These are phyloP conservation scores for Candida easanensis DNA, from an alignment of 805 yeast genomes.

Conservation along the genomic window DNA sequence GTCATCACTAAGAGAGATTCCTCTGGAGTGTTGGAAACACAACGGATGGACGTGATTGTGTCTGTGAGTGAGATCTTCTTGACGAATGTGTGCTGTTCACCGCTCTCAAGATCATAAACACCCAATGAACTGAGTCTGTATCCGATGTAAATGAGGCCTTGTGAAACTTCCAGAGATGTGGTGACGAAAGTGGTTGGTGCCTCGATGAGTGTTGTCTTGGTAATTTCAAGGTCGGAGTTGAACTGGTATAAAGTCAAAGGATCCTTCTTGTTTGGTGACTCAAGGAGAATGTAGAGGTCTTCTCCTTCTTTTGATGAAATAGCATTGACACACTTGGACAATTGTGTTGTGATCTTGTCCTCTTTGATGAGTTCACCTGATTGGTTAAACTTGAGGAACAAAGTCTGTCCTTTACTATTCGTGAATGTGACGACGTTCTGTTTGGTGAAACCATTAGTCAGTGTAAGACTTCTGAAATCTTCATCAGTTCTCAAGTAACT, in stretches of 20 bases:
- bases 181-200: slow-evolving; percentile 54
- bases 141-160: slow-evolving; percentile 53
- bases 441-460: slow-evolving; percentile 39
- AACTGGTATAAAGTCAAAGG: slow-evolving; percentile 46
- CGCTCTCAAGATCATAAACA: slow-evolving; percentile 41
- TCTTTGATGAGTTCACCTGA: slow-evolving; percentile 31
- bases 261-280: slow-evolving; percentile 66
- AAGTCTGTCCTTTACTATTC: slow-evolving; percentile 40
- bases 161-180: slow-evolving; percentile 51
- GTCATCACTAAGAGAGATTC: slow-evolving; percentile 42
- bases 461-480: slow-evolving; percentile 37
- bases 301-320: slow-evolving; percentile 32
- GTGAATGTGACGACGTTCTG: slow-evolving; percentile 35
- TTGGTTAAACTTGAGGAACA: slow-evolving; percentile 40
- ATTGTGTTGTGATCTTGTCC: slow-evolving; percentile 24
- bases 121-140: slow-evolving; percentile 70
- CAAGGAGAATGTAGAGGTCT: slow-evolving; percentile 43
- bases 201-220: slow-evolving; percentile 22
- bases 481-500: slow-evolving; percentile 19
- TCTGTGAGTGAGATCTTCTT: slow-evolving; percentile 62
- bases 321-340: slow-evolving; percentile 50
- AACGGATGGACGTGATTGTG: slow-evolving; percentile 55
- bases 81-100: slow-evolving; percentile 26
- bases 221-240: slow-evolving; percentile 29
- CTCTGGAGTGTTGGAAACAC: slow-evolving; percentile 30